Evolutionary conservation across 1,284 basidiomycete species (phyloP).

Genomic region (Puccinia novopanici): DNA sequence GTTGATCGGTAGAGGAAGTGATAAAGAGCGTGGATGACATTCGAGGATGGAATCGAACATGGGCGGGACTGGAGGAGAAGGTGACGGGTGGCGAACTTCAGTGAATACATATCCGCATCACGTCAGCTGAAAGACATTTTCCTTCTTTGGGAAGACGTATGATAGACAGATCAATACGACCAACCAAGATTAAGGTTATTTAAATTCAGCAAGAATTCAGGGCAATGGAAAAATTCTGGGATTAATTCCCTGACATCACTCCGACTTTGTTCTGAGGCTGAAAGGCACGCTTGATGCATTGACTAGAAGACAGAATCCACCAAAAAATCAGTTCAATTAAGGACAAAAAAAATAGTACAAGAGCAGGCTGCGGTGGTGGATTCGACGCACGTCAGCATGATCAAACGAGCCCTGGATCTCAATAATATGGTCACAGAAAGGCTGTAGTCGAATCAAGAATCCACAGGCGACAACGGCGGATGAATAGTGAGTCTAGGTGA

Average conservation of each 20-base stretch:
- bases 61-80: slow-evolving; percentile 83
- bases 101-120: no score
- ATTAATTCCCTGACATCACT: slow-evolving; percentile 94
- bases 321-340: slow-evolving; percentile 86
- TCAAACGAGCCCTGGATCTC: slow-evolving; percentile 66
- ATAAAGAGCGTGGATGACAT: slow-evolving; percentile 76
- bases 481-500: slow-evolving; percentile 79
- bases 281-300: slow-evolving; percentile 72
- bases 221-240: slow-evolving; percentile 77
- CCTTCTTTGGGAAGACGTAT: slow-evolving; percentile 61
- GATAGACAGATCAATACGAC: slow-evolving; percentile 53
- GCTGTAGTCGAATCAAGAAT: slow-evolving; percentile 84
- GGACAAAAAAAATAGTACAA: slow-evolving; percentile 58
- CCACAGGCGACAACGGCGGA: slow-evolving; percentile 97
- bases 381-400: slow-evolving; percentile 38
- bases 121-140: no score
- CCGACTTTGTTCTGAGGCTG: slow-evolving; percentile 79
- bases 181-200: slow-evolving; percentile 70
- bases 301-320: slow-evolving; percentile 68
- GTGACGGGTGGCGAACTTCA: slow-evolving; percentile 83
- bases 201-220: slow-evolving; percentile 62
- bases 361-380: neutral
- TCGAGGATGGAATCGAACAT: slow-evolving; percentile 79
- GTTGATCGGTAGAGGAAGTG: slow-evolving; percentile 78
- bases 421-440: slow-evolving; percentile 86